Base-by-base conservation (phyloP, 2,329 filamentous ascomycete genomes). In the Ilyonectria sp. region DNA sequence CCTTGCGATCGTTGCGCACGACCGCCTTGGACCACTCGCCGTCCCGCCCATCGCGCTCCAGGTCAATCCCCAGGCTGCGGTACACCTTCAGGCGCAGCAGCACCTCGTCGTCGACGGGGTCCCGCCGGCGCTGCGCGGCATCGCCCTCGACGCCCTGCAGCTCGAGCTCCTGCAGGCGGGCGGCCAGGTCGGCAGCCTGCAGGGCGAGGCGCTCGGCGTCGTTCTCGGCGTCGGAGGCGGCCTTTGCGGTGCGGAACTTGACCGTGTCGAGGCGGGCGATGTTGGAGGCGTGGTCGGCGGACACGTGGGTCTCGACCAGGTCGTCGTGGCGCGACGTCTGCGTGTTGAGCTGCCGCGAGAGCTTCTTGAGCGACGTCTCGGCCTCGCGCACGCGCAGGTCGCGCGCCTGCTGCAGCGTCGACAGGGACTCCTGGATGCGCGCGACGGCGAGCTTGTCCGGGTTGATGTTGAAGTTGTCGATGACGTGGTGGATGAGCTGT, bases 211-310 rank as follows among this genome's bases (percentile, higher is more conserved):
- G 88, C 85, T 98, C 95, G n/a, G 93, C 93, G 83, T 99, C 96
- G 77, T 95, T 94, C 84, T 98, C 95, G 7, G 96, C 86, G 79
- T 98, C 95, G 1, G 90, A 92, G 0, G 93, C 94, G 17, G 93
- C 90, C 82, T 98, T 98, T n/a, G 95, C 95, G 64, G 94, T 92
- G 74, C 94, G 92, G 83, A 98, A 98, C 79, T 98, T 98, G 74
- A 95, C 91, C 1, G 94, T 97, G 82, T 98, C 95, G 68, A 98
- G 91, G 46, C 92, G 89, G 21, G 96, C 87, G 69, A 98, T 97
- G 77, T 93, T 90, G 40, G 90, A 91, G 6, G 95, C 94, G 83
- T 98, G 95, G 67, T 90, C 90, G 6, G 91, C 87, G 0, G 93
- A 89, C 71, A 94, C 93, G 84, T 97, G 94, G 3, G 91, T 85